These are phyloP conservation scores for Leishmania guyanensis DNA, from an alignment of 208 protist genomes.

Conservation along the genomic window DNA sequence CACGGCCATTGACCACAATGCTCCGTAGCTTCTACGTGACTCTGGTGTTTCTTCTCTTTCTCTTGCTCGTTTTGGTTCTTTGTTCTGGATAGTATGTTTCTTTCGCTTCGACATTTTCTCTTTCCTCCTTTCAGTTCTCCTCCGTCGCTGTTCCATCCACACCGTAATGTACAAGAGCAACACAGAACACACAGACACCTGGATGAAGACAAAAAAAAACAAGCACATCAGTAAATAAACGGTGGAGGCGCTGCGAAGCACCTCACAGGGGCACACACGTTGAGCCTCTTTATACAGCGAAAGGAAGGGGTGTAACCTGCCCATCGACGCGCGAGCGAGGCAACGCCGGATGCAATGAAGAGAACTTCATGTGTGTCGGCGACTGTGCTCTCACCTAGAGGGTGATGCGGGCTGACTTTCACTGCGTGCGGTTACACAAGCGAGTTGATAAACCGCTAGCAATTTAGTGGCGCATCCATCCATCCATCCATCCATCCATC, in stretches of 20 bases:
- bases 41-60: slow-evolving; percentile 9
- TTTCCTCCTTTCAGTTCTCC: background rate
- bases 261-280: background rate
- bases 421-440: background rate
- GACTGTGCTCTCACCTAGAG: background rate
- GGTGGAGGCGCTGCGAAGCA: too few relatives aligned
- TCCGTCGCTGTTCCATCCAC: background rate
- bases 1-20: background rate
- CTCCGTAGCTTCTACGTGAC: slow-evolving; percentile 9
- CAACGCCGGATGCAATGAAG: background rate
- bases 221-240: background rate
- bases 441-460: background rate
- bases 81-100: background rate
- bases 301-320: background rate
- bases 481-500: background rate
- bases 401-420: background rate
- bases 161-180: background rate
- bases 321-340: background rate
- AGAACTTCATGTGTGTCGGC: background rate
- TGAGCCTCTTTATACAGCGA: background rate
- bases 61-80: background rate
- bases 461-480: background rate
- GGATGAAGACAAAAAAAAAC: background rate
- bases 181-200: background rate
- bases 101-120: background rate